Base-by-base conservation (phyloP, 1,284 basidiomycete species). In the Melampsora larici-populina region DNA sequence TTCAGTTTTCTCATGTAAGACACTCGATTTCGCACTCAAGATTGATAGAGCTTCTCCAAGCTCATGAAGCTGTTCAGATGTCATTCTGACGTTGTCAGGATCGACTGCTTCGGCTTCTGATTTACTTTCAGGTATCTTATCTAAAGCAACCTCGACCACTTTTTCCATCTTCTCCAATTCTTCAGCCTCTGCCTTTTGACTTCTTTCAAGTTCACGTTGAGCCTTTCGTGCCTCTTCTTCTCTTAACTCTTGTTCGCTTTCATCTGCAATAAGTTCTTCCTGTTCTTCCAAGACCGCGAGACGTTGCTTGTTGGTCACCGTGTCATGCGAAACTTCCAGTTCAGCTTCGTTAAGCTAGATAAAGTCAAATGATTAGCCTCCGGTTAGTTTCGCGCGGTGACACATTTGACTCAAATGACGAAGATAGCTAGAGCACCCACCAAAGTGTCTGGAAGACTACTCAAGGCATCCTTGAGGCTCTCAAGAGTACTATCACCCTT, bases 261-360 rank as follows among this genome's bases (percentile, higher is more conserved):
- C 96, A 84, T 98, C 96, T 84, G 98, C 95, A 83, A 99, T 99
- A 79, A 99, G 91, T 85, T 99, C 96, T 84, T 99, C 94, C 85
- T 99, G 96, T 84, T 99, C 93, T 82, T 97, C 92, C 84, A 99
- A 86, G 9, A 99, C 96, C 81, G 97, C 96, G 78, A 99, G 89
- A 85, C 96, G 94, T 87, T 98, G 93, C 87, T 97, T 97, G 88
- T 97, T 97, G 81, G 90, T 93, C 18, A 94, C 92, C 73, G 92
- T 91, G 70, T 97, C 94, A 77, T 91, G 92, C 82, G 94, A 93
- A 63, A 98, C 94, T 85, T 94, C 92, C 67, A 99, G 88, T 85
- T 98, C 96, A 31, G 96, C 93, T 87, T 99, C 96, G 84, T 92
- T 97, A 70, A 99, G 88, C 92, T 94, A 79, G 31, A 15, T 8